Conservation (phyloP, 2,329 filamentous ascomycete genomes). For the Penicillium rolfsii region DNA sequence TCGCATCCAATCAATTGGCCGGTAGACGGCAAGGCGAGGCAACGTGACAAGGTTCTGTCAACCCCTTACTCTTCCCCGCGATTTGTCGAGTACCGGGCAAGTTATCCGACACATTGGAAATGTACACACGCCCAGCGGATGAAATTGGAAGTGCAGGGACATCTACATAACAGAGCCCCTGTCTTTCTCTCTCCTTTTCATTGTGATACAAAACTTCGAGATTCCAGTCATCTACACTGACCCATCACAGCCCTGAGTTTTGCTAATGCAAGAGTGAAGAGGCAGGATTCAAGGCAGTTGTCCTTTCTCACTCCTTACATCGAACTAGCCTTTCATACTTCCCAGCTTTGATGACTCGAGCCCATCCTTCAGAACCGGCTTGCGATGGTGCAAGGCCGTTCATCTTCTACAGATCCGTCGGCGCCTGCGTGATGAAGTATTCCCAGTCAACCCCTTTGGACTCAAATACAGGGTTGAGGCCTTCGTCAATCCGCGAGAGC, state of each 20-base stretch:
- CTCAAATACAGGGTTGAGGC: conserved; percentile 8
- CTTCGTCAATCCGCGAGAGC: not conserved
- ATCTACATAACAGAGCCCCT: not conserved
- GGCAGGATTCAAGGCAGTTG: not conserved
- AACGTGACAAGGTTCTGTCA: conserved; percentile 5
- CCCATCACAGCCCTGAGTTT: not conserved
- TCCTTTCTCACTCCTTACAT: not conserved
- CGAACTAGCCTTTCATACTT: not conserved
- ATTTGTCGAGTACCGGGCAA: conserved; percentile 3
- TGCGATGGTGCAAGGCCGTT: conserved; percentile 14
- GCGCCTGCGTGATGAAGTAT: conserved; percentile 14
- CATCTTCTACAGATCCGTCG: conserved; percentile 16
- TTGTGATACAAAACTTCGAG: not conserved
- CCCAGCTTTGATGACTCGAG: not conserved
- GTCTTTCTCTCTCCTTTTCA: not conserved
- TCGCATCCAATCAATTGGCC: conserved; percentile 16
- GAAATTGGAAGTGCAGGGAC: not conserved
- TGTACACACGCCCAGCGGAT: not conserved
- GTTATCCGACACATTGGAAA: conserved; percentile 1
- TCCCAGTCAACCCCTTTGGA: conserved; percentile 18
- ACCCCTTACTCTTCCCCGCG: conserved; percentile 11
- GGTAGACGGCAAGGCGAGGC: conserved; percentile 15
- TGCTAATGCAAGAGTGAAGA: not conserved
- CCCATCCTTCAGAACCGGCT: not conserved
- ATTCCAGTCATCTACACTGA: not conserved